phyloP scores from a whole-genome alignment of 106 monocot genomes.

The Acorus calamus region DNA sequence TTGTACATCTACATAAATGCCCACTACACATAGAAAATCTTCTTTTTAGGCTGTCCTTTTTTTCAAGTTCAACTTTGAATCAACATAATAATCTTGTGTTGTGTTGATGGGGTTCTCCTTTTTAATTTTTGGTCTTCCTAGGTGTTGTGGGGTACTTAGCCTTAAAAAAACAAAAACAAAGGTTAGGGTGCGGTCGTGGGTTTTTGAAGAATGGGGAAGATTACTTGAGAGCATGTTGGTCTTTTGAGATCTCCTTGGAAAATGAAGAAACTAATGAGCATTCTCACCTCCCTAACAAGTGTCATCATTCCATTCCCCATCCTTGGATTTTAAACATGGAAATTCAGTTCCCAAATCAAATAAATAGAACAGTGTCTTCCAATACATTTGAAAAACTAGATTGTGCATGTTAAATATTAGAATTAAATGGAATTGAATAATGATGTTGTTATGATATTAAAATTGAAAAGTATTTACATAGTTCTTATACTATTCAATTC shows the following conservation, averaged over 20 bases:
- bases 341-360: no score
- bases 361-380: no score
- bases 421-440: no score
- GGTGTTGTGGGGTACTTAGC: no score
- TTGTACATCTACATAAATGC: slow-evolving; percentile 11
- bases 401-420: no score
- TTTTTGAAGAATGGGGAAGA: slow-evolving; percentile 49
- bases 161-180: neutral
- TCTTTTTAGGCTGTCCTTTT: slow-evolving; percentile 15
- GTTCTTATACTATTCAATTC: no score
- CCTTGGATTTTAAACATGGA: no score
- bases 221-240: slow-evolving; percentile 37
- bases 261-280: slow-evolving; percentile 13
- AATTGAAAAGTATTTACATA: no score
- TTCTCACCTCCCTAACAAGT: neutral
- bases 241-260: slow-evolving; percentile 42
- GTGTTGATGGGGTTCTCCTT: neutral
- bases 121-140: no score
- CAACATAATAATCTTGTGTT: neutral
- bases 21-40: slow-evolving; percentile 11
- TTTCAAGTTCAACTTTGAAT: neutral
- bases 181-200: slow-evolving; percentile 47
- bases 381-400: no score
- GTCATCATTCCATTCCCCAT: no score
- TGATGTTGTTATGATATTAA: no score